Evolutionary conservation across 2,329 filamentous ascomycete genomes (phyloP), one percentile per base, ranked within the genome.

Genomic region (Apiospora marii): DNA sequence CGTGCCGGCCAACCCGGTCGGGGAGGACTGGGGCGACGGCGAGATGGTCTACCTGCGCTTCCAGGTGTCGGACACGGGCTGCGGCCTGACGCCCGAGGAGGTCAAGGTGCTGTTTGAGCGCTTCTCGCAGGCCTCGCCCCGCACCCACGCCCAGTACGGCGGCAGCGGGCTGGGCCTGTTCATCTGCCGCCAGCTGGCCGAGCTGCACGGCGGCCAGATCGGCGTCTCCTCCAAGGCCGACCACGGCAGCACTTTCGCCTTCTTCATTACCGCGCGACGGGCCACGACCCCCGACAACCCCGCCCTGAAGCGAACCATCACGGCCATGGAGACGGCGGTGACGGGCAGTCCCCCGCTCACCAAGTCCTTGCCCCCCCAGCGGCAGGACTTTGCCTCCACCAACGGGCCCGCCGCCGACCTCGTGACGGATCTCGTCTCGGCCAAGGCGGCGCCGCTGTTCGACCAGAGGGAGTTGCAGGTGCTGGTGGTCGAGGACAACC

Each of bases 401-500:
- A 71, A 22, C 34, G 68, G 43, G 27, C 30, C 68, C 10, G 49
- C 51, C 27, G 13, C 24, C 8, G 76, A 64, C 1, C 76, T 74
- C 3, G 75, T 70, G 0, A 74, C 76, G 1, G 76, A 73, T 58
- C 75, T 79, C 16, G 74, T 77, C 2, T 75, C 74, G 6, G 72
- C 76, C 16, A 79, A 72, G 69, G 74, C 75, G 1, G 64, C 14
- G 27, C 70, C 73, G 16, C 48, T 37, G 1, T 74, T 78, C 19
- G 84, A 86, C 75, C 84, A 84, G 69, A 88, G 85, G 75, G 84
- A 87, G 12, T 83, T 90, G 72, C 86, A 86, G 51, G 87, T 93
- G 2, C 82, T 92, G 10, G 82, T 92, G 3, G 91, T 93, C 0
- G 91, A 93, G 79, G 91, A 93, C 77, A 92, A 93, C 77, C 83